Evolutionary conservation across 1,284 basidiomycete species (phyloP), one percentile per base, ranked within the genome.

Genomic region (Anthracocystis panici-leucophaei): DNA sequence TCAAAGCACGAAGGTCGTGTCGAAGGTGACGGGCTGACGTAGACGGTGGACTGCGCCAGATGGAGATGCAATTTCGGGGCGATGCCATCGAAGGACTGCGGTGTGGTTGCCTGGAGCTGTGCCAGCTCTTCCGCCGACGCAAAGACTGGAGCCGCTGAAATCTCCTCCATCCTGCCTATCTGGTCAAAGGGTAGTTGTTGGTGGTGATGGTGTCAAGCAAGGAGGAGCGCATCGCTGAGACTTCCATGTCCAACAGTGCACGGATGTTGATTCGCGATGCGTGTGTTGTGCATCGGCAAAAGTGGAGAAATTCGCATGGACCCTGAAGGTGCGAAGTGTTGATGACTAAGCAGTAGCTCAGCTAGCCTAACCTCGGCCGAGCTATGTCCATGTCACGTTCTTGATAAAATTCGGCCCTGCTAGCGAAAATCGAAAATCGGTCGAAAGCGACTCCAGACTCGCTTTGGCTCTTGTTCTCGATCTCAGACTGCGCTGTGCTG

Each of bases 41-140:
- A 64, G 57, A 72, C 33, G 25, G 67, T 58, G 27, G 75, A n/a
- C 23, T 35, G 55, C 12, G 58, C 20, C 41, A 79, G 54, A 38
- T 70, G 49, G 21, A 70, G 23, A 25, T 63, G 57, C 52, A 77
- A 55, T n/a, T 60, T 31, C 10, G 76, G 69, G 18, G 71, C 64
- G 18, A 70, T 49, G 14, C 40, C 25, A n/a, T 53, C 57, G 33
- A 79, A 78, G 1, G 79, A 80, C 8, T 38, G 49, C 0, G 81
- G 79, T 23, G 81, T 81, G 16, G 68, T 65, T n/a, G 67, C 56
- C 46, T 78, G 65, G 7, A 52, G 46, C 46, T 60, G 52, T 4
- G 46, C 54, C 5, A 62, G 54, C 54, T 71, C 56, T 4, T 70
- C 67, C 6, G 56, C 48, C 49, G 60, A 49, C 14, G 60, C 51